Conservation (phyloP, 176 grass and related monocot species). For the Aegilops longissima region DNA sequence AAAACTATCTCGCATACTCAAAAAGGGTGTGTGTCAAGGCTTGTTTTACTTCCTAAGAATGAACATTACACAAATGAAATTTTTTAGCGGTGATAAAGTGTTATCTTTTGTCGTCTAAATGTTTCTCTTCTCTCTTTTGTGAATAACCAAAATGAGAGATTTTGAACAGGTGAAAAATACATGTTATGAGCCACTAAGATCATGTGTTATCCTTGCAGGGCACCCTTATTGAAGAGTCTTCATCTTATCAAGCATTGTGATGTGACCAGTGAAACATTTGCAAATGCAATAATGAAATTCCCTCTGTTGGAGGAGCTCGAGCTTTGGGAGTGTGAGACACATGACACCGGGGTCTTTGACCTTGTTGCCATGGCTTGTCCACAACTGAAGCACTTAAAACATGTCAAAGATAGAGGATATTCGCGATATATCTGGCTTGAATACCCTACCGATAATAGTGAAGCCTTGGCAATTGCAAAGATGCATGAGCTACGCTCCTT, state of each 20-base stretch:
- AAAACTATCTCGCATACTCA: neutral
- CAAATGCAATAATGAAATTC: neutral
- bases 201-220: neutral
- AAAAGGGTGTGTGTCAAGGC: neutral
- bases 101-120: neutral
- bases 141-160: neutral
- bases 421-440: too few species aligned
- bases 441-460: neutral
- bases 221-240: neutral
- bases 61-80: neutral
- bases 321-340: neutral
- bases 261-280: neutral
- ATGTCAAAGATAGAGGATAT: neutral
- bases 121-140: neutral
- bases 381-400: neutral
- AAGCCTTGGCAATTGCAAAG: neutral
- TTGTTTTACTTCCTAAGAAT: neutral
- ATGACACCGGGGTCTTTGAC: neutral
- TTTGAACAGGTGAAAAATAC: neutral
- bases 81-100: neutral
- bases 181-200: neutral
- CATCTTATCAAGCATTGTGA: neutral
- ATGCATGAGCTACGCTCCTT: neutral
- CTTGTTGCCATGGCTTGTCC: neutral
- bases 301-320: neutral